Evolutionary conservation across 75 land plant genomes (phyloP), one percentile per base, ranked within the genome.

Genomic region (Sequoia sempervirens): DNA sequence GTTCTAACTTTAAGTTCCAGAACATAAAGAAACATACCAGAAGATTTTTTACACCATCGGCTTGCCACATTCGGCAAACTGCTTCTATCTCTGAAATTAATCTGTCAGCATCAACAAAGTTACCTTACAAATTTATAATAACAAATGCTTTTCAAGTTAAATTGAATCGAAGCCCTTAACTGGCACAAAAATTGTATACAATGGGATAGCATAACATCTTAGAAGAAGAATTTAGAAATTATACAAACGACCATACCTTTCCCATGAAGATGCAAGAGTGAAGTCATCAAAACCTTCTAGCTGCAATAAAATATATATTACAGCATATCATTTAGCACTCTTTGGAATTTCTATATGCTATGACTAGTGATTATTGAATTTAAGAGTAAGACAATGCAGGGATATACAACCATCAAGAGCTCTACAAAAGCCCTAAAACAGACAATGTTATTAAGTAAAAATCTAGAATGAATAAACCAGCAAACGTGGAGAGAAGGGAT

Each of bases 191-290:
- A 6, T 4, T 75, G 43, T 18, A 40, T 75, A 20, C 20, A 75
- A 75, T 9, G 23, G 56, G 14, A 58, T 54, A 2, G 41, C 17
- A 45, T 32, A 45, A 82, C 36, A 82, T 82, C 37, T 50, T 83
- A 41, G 28, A 84, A 32, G 30, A 46, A 84, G 20, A 40, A 83
- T 11, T 52, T n/a, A 11, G 30, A 45, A 26, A 45, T 3, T 78
- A 78, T 12, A 41, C 45, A 78, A 78, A 43, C 20, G 6, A 12
- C 1, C 50, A 79, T 93, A 97, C 99, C 99, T 97, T 88, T 97
- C 99, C 99, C 99, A 97, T 10, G 98, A 91, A 56, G 99, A 97
- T 10, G 99, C 98, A 68, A 96, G 85, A 78, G 99, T 97, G 86
- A 97, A 97, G 88, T 97, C 99, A 88, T 97, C 95, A 90, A 97